phyloP scores from a whole-genome alignment of 2,329 filamentous ascomycete species.

The Penicillium sp. region DNA sequence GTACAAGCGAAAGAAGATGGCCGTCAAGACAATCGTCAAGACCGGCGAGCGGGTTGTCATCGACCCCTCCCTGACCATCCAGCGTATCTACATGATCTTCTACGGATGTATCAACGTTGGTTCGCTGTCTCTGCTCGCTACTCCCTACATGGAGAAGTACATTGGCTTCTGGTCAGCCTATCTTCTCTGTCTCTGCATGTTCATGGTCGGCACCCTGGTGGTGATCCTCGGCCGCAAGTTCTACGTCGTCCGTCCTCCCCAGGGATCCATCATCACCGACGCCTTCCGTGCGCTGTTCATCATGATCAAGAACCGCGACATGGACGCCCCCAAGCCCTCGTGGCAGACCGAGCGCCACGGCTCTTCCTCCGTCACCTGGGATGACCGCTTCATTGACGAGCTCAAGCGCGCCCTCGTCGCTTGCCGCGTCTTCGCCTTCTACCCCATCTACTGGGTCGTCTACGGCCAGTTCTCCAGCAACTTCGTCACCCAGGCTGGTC shows the following conservation, averaged over 20 bases:
- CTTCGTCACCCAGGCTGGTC: slow-evolving; percentile 65
- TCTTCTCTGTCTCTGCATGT: slow-evolving; percentile 63
- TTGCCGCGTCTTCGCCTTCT: slow-evolving; percentile 72
- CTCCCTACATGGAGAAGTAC: slow-evolving; percentile 67
- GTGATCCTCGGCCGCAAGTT: slow-evolving; percentile 50
- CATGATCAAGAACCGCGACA: slow-evolving; percentile 53
- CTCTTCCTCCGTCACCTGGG: slow-evolving; percentile 56
- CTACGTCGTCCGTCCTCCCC: slow-evolving; percentile 54
- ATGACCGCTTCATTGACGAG: slow-evolving; percentile 72
- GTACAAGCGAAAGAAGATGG: slow-evolving; percentile 61
- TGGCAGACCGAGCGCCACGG: slow-evolving; percentile 59
- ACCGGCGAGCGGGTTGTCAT: slow-evolving; percentile 62
- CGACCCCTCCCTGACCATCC: slow-evolving; percentile 66
- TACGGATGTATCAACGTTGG: slow-evolving; percentile 75
- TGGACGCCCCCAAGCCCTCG: slow-evolving; percentile 67
- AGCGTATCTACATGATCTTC: slow-evolving; percentile 73
- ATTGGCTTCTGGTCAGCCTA: slow-evolving; percentile 69
- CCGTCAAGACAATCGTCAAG: slow-evolving; percentile 39
- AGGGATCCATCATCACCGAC: slow-evolving; percentile 66
- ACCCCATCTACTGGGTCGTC: slow-evolving; percentile 69
- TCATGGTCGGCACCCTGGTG: slow-evolving; percentile 62
- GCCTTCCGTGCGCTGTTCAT: slow-evolving; percentile 65
- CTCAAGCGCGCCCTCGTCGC: slow-evolving; percentile 66
- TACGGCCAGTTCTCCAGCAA: slow-evolving; percentile 70
- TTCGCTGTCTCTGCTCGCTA: slow-evolving; percentile 67